Evolutionary conservation across 164 flowering plant species (phyloP).

Genomic region (Nelumbo lutea): DNA sequence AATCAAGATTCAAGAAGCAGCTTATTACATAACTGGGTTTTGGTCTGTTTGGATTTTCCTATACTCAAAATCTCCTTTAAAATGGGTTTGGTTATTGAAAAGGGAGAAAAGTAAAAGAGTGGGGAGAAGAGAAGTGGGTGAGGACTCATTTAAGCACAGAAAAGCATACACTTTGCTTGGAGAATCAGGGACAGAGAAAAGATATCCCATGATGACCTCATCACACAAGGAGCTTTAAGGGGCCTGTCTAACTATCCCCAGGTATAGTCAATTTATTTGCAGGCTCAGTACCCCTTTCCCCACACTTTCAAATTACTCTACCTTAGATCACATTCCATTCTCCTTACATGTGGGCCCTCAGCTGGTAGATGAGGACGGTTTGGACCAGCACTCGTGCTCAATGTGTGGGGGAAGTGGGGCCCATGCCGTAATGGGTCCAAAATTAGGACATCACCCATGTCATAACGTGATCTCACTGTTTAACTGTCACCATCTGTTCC

Average conservation of each 20-base stretch:
- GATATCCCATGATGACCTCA: slow-evolving; percentile 13
- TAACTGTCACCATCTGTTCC: no score
- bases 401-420: no score
- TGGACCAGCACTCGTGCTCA: no score
- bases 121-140: not conserved
- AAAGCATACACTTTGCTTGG: slow-evolving; percentile 4
- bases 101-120: not conserved
- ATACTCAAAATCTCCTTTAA: no score
- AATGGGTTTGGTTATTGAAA: not conserved
- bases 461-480: no score
- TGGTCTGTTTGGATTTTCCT: no score
- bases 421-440: no score
- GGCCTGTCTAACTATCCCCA: slow-evolving; percentile 4
- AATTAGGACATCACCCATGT: no score
- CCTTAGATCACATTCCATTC: not conserved
- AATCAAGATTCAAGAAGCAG: no score
- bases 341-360: not conserved
- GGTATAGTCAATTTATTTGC: slow-evolving; percentile 9
- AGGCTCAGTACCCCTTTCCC: not conserved
- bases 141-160: not conserved
- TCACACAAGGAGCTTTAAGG: slow-evolving; percentile 4
- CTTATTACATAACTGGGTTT: no score
- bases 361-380: no score
- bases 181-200: not conserved
- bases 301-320: not conserved